Percentiles rank a stretch among this genome's conserved stretches.
phyloP scores from a whole-genome alignment of 306 rosid genomes.

The Sicyos baderoa region DNA sequence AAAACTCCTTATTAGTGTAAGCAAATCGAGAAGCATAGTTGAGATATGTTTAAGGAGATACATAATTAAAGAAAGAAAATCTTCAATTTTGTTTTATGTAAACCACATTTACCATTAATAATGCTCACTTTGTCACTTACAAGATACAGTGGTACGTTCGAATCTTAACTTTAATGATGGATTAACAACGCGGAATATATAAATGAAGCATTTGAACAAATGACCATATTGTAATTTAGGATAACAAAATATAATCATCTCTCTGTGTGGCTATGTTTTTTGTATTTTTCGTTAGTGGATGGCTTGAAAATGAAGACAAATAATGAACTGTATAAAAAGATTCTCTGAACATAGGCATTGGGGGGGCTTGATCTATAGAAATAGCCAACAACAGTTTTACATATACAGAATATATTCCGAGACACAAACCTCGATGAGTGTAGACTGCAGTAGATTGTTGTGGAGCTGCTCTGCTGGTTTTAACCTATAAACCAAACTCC shows the following conservation, averaged over 20 bases:
- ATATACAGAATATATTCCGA: slow-evolving; percentile 11
- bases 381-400: neutral
- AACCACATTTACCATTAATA: too few species aligned
- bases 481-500: slow-evolving; percentile 6
- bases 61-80: too few species aligned
- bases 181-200: too few species aligned
- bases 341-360: slow-evolving; percentile 5
- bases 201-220: neutral
- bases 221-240: neutral
- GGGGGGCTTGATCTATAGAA: neutral
- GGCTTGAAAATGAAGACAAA: neutral
- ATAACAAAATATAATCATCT: neutral
- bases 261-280: neutral
- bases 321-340: neutral
- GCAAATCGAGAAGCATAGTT: too few species aligned
- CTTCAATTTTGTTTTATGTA: too few species aligned
- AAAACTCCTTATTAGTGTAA: too few species aligned
- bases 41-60: too few species aligned
- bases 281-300: neutral
- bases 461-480: slow-evolving; percentile 6
- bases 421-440: slow-evolving; percentile 17
- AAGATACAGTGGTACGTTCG: too few species aligned
- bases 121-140: too few species aligned
- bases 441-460: neutral
- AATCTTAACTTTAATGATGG: too few species aligned